A percentile compares a stretch with the other conserved stretches of the same genome.
These are phyloP conservation scores for Pythium insidiosum DNA, from an alignment of 352 stramenopile species.

Conservation along the genomic window DNA sequence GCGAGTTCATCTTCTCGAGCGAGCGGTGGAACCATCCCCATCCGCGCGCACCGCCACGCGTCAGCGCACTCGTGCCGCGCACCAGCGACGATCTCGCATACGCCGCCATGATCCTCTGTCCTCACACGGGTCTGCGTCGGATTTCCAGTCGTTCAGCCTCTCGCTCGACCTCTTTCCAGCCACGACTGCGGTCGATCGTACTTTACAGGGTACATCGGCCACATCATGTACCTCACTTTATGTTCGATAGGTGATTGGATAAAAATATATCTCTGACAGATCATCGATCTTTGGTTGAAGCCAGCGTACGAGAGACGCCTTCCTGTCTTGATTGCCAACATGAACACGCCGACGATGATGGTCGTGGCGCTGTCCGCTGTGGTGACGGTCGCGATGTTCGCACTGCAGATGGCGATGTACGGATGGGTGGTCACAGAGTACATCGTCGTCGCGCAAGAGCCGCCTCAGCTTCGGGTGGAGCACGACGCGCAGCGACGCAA, in stretches of 20 bases:
- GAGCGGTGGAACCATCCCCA: conserved; percentile 82
- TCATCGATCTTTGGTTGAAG: no score
- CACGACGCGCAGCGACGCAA: conserved; percentile 2
- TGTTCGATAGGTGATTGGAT: no score
- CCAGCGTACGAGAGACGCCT: not conserved
- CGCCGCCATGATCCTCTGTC: conserved; percentile 28
- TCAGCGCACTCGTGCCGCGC: conserved; percentile 36
- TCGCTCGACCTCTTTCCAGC: conserved; percentile 16
- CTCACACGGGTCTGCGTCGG: conserved; percentile 14
- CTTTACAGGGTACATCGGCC: no score
- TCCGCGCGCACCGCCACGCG: conserved; percentile 56
- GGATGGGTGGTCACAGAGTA: conserved; percentile 14
- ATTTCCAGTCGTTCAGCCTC: not conserved
- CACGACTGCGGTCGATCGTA: conserved; percentile 16
- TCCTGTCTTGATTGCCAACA: not conserved
- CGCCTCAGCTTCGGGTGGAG: not conserved
- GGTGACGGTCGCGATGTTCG: conserved; percentile 29
- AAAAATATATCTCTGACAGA: no score
- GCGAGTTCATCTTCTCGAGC: conserved; percentile 79
- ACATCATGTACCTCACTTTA: no score
- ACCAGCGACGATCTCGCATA: conserved; percentile 58
- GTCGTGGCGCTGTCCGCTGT: conserved; percentile 27
- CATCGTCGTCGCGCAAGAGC: conserved; percentile 8
- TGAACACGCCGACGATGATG: conserved; percentile 12
- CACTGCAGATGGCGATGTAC: conserved; percentile 44